Base-by-base conservation (phyloP, 2,329 filamentous ascomycete genomes). In the Ambrosiella beaveri region DNA sequence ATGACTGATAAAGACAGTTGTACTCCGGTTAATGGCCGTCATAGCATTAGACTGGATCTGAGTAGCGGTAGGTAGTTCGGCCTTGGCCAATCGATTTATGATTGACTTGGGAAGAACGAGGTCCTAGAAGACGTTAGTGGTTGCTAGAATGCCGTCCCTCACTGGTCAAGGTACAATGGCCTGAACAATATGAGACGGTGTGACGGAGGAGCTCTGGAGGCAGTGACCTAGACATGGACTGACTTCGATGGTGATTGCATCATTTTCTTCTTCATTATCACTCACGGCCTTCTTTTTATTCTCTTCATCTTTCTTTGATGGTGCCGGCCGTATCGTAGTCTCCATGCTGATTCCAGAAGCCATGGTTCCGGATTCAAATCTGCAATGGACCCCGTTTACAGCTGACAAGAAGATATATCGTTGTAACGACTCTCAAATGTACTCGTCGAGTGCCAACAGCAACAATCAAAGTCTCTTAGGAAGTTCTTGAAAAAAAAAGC, bases 11-110 rank as follows among this genome's bases (percentile, higher is more conserved):
- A 93, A 93, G 0, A 93, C 82, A 1, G 85, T 90, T 7, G 87
- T 84, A 69, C 85, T 86, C 71, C 90, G 90, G 63, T 80, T 85
- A 72, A 93, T 77, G 8, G 86, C 87, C 56, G 88, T 71, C 57
- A 90, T 79, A 47, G 87, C 87, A 71, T 89, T 88, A 65, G 83
- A 86, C 68, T 91, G 86, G 54, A 91, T 86, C 69, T 88, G 85
- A 4, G 86, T 90, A 67, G 89, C 89, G 5, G 85, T 76, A 0
- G 87, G 86, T 4, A 93, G 73, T 5, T 88, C 85, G 45, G 85
- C 84, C 71, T 91, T 91, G 45, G 86, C 85, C 39, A 93, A 75
- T 57, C 86, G 77, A 57, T 85, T 85, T 63, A 91, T 83, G 70
- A 91, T 88, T 6, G 85, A 88, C 66, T 87, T 88, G 38, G 87